Evolutionary conservation across 1,284 basidiomycete species (phyloP).

Genomic region (Sporisorium exsertum): DNA sequence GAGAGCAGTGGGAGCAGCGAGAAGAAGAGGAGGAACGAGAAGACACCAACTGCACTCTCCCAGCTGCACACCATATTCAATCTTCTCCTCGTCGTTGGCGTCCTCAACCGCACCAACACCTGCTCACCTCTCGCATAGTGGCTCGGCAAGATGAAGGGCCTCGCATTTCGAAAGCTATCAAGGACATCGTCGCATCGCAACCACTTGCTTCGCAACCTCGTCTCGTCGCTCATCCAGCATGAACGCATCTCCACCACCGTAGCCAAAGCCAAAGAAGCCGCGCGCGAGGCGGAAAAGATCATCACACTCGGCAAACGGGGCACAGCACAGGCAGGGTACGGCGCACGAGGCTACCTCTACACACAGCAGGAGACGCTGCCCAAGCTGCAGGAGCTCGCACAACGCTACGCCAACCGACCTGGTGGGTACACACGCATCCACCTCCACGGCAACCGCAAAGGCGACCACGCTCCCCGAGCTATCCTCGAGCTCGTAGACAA

Average conservation of each 20-base stretch:
- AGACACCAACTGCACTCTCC: background rate
- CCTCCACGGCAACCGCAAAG: constrained; percentile 85
- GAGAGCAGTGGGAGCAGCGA: constrained; percentile 22
- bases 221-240: constrained; percentile 93
- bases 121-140: background rate
- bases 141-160: constrained; percentile 60
- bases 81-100: constrained; percentile 1
- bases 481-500: constrained; percentile 94
- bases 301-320: constrained; percentile 65
- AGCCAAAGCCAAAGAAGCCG: constrained; percentile 92
- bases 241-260: constrained; percentile 96
- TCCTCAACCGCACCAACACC: background rate
- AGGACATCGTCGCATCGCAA: constrained; percentile 57
- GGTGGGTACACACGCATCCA: constrained; percentile 97
- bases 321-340: constrained; percentile 48
- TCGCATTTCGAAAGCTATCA: constrained; percentile 66
- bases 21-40: constrained; percentile 11
- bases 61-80: too few relatives aligned
- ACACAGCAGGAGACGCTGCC: constrained; percentile 73
- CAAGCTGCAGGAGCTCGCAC: constrained; percentile 83
- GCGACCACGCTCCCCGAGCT: constrained; percentile 93
- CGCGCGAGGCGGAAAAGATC: constrained; percentile 92
- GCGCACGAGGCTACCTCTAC: constrained; percentile 59
- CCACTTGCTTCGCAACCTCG: constrained; percentile 76
- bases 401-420: constrained; percentile 83